phyloP scores from a whole-genome alignment of 1,284 basidiomycete species.

The Inonotus obliquus region DNA sequence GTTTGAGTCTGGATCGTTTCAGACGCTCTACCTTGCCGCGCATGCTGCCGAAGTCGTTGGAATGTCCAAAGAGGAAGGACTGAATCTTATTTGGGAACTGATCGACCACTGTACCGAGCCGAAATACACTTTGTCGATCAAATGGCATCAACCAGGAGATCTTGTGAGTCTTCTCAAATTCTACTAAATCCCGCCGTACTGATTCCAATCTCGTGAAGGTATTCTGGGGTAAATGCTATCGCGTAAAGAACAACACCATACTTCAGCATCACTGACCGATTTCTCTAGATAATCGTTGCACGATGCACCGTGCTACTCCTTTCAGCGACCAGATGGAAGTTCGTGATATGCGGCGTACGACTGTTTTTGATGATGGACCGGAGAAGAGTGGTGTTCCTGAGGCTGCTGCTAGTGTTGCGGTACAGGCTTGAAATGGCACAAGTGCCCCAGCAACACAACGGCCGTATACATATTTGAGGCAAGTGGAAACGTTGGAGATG shows the following conservation, averaged over 20 bases:
- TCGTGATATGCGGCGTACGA: constrained; percentile 23
- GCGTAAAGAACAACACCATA: not conserved
- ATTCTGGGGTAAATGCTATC: constrained; percentile 18
- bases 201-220: constrained; percentile 4
- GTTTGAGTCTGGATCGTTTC: not conserved
- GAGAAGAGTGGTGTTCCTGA: constrained; percentile 15
- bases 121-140: constrained; percentile 24
- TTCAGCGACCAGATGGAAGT: constrained; percentile 23
- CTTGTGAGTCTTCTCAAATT: constrained; percentile 20
- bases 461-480: too few relatives aligned
- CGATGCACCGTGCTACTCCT: constrained; percentile 22
- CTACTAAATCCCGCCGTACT: not conserved
- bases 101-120: constrained; percentile 25
- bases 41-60: constrained; percentile 26
- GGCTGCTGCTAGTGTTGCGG: not conserved
- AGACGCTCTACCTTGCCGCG: constrained; percentile 28
- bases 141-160: constrained; percentile 28
- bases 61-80: constrained; percentile 24
- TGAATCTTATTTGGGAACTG: constrained; percentile 25
- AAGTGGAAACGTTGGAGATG: too few relatives aligned
- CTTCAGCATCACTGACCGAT: not conserved
- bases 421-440: too few relatives aligned
- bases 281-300: constrained; percentile 20
- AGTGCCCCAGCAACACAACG: too few relatives aligned
- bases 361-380: constrained; percentile 21